Evolutionary conservation across 2,329 filamentous ascomycete genomes (phyloP), one percentile per base, ranked within the genome.

Genomic region (Polychaeton citri): DNA sequence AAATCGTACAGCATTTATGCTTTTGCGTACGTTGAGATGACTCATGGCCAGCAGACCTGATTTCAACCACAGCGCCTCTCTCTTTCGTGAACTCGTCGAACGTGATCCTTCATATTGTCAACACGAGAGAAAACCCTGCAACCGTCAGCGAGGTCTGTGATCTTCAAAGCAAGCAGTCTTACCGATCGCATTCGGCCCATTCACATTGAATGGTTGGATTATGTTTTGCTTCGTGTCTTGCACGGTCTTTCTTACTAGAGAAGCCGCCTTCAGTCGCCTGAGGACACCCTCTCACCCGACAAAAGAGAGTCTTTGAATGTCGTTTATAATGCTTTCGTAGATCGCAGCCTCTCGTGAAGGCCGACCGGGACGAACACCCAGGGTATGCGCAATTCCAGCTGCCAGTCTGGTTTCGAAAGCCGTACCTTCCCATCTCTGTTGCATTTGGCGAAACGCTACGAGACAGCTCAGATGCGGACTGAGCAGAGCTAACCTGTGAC

Each of bases 131-230:
- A 19, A 24, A 35, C 15, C 19, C 19, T 16, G 13, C n/a, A 26
- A 17, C 26, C 19, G 33, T 16, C 5, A 24, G 19, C 4, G 19
- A 35, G 30, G 15, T 19, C 20, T 38, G 61, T 50, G 54, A 68
- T 64, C 73, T 76, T 76, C 43, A 76, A 76, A 49, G 76, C 73
- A 17, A 74, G 67, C 20, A 73, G 62, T 51, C 69, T 74, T 50
- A 77, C 76, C 2, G 76, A 59, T 33, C 72, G 51, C 73, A 77
- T 5, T 65, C 69, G 19, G 65, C 61, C 66, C 68, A 74, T 43
- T 74, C 68, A 45, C 73, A 77, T 24, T 64, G 48, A 35, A 77
- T 67, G n/a, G 64, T 66, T 2, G 73, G 72, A 43, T 74, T 74
- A 51, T 77, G 73, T 49, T 74, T 76, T 30, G 72, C 72, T 51